These are phyloP conservation scores for Heimioporus retisporus DNA, from an alignment of 1,284 basidiomycete genomes.

Conservation along the genomic window DNA sequence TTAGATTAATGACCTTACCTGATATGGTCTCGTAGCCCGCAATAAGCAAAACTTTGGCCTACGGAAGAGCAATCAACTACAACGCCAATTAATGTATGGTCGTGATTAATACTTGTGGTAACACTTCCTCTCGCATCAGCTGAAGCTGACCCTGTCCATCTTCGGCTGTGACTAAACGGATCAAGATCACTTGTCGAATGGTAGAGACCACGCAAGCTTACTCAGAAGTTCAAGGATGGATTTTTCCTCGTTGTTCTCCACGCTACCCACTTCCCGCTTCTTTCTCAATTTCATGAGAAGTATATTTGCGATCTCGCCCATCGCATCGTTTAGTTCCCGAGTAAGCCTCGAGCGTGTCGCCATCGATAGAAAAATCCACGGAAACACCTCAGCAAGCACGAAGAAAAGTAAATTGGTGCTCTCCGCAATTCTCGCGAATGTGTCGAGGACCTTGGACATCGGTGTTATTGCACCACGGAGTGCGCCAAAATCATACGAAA, in stretches of 20 bases:
- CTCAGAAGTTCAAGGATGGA: not conserved
- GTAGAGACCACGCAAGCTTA: not conserved
- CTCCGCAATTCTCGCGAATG: not conserved
- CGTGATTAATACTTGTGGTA: not conserved
- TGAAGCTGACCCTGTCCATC: not conserved
- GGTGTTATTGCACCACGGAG: slow-evolving; percentile 52
- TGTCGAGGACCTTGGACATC: not conserved
- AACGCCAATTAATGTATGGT: not conserved
- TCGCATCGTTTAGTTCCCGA: not conserved
- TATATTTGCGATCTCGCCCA: not conserved
- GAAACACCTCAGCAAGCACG: not conserved
- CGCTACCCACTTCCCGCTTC: not conserved
- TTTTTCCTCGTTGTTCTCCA: not conserved
- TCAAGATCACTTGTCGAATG: not conserved
- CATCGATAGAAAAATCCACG: not conserved
- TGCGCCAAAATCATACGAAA: slow-evolving; percentile 67
- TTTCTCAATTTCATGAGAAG: not conserved
- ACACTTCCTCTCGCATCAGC: not conserved
- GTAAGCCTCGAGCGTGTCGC: not conserved
- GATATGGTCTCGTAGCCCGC: not conserved
- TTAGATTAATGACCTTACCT: not conserved
- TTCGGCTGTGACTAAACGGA: not conserved
- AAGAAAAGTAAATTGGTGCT: not conserved
- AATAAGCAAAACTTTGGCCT: not conserved
- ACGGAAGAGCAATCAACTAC: not conserved